These are phyloP conservation scores for Scheffersomyces insectosa DNA, from an alignment of 1,139 yeast species.

Conservation along the genomic window DNA sequence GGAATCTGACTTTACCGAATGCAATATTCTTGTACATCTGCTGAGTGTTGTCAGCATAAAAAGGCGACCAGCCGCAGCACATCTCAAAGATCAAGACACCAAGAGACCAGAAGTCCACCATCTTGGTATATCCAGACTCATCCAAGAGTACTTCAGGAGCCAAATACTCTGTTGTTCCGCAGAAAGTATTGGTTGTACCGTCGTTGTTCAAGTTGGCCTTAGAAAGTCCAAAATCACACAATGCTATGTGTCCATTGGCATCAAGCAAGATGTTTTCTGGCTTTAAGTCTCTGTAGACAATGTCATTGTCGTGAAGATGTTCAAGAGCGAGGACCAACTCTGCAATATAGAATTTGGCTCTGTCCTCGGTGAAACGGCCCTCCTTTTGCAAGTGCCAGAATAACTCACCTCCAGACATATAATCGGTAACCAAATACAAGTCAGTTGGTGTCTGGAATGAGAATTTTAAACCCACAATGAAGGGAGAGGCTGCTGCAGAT, in stretches of 20 bases:
- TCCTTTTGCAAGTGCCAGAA: slow-evolving; percentile 98
- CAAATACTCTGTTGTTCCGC: slow-evolving; percentile 93
- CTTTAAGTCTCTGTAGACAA: slow-evolving; percentile 91
- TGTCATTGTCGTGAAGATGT: slow-evolving; percentile 88
- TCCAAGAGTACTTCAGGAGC: slow-evolving; percentile 81
- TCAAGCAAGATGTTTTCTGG: slow-evolving; percentile 93
- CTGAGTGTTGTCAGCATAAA: slow-evolving; percentile 94
- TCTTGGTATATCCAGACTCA: slow-evolving; percentile 82
- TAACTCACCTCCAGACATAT: slow-evolving; percentile 97
- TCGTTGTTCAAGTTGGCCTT: slow-evolving; percentile 85
- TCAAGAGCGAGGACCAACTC: slow-evolving; percentile 90
- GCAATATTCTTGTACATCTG: slow-evolving; percentile 99
- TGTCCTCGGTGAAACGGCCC: slow-evolving; percentile 86
- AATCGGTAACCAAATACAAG: slow-evolving; percentile 90
- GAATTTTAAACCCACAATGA: slow-evolving; percentile 91
- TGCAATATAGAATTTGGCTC: slow-evolving; percentile 95
- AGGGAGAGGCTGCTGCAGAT: slow-evolving; percentile 73
- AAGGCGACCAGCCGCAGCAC: slow-evolving; percentile 99
- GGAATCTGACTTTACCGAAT: slow-evolving; percentile 95
- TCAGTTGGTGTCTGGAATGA: slow-evolving; percentile 94
- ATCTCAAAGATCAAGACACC: slow-evolving; percentile 82
- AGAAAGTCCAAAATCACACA: slow-evolving; percentile 95
- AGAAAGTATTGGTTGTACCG: slow-evolving; percentile 94
- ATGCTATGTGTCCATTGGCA: slow-evolving; percentile 94
- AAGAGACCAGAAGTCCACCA: slow-evolving; percentile 86